Conservation (phyloP, 306 rosid species). For the Begonia masoniana region DNA sequence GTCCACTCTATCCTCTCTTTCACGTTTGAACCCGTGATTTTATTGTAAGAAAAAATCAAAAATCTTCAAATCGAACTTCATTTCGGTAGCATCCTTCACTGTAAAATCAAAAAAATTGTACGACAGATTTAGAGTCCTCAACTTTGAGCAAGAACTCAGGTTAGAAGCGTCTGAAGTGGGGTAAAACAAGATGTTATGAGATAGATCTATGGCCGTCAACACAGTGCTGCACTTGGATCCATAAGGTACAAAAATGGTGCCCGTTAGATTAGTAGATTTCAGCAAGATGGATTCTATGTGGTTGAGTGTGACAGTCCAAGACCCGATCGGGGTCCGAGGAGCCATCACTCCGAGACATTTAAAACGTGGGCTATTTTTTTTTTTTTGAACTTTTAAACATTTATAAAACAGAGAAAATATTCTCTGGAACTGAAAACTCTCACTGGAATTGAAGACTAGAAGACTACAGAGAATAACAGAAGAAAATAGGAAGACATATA, state of each 20-base stretch:
- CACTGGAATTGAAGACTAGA: too few relatives aligned
- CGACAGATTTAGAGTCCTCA: constrained; percentile 58
- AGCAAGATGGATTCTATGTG: constrained; percentile 41
- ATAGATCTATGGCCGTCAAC: constrained; percentile 55
- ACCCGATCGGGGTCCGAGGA: too few relatives aligned
- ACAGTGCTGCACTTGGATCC: constrained; percentile 35
- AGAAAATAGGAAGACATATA: too few relatives aligned
- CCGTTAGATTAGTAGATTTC: constrained; percentile 34
- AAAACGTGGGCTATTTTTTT: too few relatives aligned
- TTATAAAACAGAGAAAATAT: too few relatives aligned
- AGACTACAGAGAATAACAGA: too few relatives aligned
- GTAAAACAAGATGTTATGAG: constrained; percentile 44
- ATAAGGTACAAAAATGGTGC: constrained; percentile 24
- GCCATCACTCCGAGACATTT: too few relatives aligned
- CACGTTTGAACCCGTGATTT: constrained; percentile 27
- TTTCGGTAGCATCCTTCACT: constrained; percentile 2
- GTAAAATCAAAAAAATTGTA: constrained; percentile 33
- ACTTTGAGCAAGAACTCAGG: constrained; percentile 27
- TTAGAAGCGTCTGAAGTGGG: constrained; percentile 23
- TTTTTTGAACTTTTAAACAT: too few relatives aligned
- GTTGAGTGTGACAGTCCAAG: constrained; percentile 38
- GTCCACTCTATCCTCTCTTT: too few relatives aligned
- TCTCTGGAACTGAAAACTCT: too few relatives aligned
- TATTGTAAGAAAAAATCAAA: constrained; percentile 65
- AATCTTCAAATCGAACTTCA: constrained; percentile 19